Base-by-base conservation (phyloP, 2,329 filamentous ascomycete genomes). In the Calonectria fujianensis region DNA sequence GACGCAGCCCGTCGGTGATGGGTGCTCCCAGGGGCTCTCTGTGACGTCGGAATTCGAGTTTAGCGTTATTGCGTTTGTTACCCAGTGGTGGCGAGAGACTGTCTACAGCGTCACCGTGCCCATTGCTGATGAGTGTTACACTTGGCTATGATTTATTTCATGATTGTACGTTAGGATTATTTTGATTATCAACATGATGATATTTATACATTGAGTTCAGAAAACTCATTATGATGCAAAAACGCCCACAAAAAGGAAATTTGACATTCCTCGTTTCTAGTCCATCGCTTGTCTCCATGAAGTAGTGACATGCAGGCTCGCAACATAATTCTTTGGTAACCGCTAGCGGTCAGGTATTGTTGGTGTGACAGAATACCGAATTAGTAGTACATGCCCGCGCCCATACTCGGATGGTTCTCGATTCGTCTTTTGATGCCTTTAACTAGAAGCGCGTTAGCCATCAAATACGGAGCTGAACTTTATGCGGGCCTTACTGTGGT, bases 21-120 rank as follows among this genome's bases (percentile, higher is more conserved):
- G 72, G 16, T 82, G 80, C 63, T 75, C 80, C 35, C 77, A 80
- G 37, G 78, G 76, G 4, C 74, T 82, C 13, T 73, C 78, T 29
- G 70, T 82, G 50, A 74, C 64, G 14, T 80, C 80, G 3, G 80
- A 82, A 57, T 82, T 82, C 52, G 72, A 77, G 69, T 82, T 82
- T 65, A 80, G 78, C 39, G 72, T 82, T 4, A 70, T 76, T 20
- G 81, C 76, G 0, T 82, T 81, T 59, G 81, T 79, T 45, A 81
- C 81, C 0, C 74, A 82, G 68, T 80, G 70, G 75, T 82, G 81
- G 81, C 76, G 67, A 27, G 61, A 69, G 32, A 78, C 78, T 18
- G 73, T 82, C 32, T 79, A 80, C 66, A 77, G 70, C 29, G 67
- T 74, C 18, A 69, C 73, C 20, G 52, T 76, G 4, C 78, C 79